Evolutionary conservation across 2,329 filamentous ascomycete species (phyloP).

Genomic region (Leptographium radiaticola): DNA sequence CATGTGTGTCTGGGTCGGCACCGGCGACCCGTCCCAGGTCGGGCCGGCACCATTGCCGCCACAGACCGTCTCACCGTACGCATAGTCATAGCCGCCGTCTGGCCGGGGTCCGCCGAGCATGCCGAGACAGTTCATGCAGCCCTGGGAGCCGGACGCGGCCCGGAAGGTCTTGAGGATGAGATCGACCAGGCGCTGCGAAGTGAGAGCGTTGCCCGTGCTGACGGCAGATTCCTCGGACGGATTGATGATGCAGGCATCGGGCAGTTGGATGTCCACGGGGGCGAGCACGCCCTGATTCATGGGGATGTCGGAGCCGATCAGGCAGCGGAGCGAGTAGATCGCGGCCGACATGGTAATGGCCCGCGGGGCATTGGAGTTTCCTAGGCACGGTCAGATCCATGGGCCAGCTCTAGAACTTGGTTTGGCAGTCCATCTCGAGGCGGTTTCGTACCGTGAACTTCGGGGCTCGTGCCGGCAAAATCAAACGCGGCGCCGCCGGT

Average conservation of each 20-base stretch:
- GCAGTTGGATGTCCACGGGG: constrained; percentile 38
- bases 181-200: constrained; percentile 69
- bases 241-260: constrained; percentile 56
- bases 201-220: constrained; percentile 65
- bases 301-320: constrained; percentile 23
- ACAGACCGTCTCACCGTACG: no score
- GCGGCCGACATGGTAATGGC: constrained; percentile 16
- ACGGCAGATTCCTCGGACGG: constrained; percentile 67
- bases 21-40: no score
- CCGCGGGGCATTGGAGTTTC: no score
- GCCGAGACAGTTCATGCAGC: no score
- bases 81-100: no score
- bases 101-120: no score
- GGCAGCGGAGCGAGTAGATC: constrained; percentile 23
- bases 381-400: no score
- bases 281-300: constrained; percentile 24
- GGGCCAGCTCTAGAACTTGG: no score
- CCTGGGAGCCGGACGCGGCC: constrained; percentile 48
- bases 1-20: no score
- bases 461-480: constrained; percentile 22
- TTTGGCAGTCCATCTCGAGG: no score
- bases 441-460: no score
- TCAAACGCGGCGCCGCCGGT: constrained; percentile 22
- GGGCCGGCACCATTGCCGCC: no score
- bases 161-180: constrained; percentile 69